Base-by-base conservation (phyloP, 116 monocot genomes). In the Trichopus zeylanicus region DNA sequence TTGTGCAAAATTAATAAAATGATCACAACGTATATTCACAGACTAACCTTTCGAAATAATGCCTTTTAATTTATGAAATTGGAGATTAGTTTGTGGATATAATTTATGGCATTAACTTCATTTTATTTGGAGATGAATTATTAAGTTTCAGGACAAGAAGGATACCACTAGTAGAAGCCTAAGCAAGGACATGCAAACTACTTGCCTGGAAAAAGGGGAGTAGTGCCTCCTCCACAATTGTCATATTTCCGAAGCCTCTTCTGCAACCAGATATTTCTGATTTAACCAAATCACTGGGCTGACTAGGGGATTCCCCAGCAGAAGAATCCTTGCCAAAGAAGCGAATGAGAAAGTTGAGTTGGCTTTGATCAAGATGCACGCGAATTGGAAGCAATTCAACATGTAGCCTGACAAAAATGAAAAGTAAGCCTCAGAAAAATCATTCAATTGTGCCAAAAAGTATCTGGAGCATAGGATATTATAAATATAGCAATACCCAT, bases 131-230 rank as follows among this genome's bases (percentile, higher is more conserved):
- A n/a, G n/a, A n/a, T n/a, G n/a, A n/a, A n/a, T n/a, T n/a, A n/a
- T n/a, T n/a, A n/a, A n/a, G n/a, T n/a, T n/a, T n/a, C n/a, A n/a
- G n/a, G n/a, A n/a, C n/a, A n/a, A n/a, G n/a, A n/a, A n/a, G n/a
- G n/a, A n/a, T n/a, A 13, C 29, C 3, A 55, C 6, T 29, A 29
- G 29, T 28, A 29, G 24, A 31, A 26, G 27, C 6, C 46, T 31
- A 30, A 29, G 10, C 9, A 46, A 48, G 1, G 30, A 29, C 0
- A 28, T 8, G 30, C 48, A 7, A 38, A 67, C 39, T 64, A 65
- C 56, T 65, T 80, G 70, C 97, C 97, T 97, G 97, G 70, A 98
- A 98, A 57, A 91, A 98, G 42, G 98, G 98, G 63, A 98, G 98
- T 48, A 98, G 72, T 67, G 97, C 97, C 61, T 91, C 92, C 57